Conservation (phyloP, 2,329 filamentous ascomycete species). For the Colletotrichum salicis region DNA sequence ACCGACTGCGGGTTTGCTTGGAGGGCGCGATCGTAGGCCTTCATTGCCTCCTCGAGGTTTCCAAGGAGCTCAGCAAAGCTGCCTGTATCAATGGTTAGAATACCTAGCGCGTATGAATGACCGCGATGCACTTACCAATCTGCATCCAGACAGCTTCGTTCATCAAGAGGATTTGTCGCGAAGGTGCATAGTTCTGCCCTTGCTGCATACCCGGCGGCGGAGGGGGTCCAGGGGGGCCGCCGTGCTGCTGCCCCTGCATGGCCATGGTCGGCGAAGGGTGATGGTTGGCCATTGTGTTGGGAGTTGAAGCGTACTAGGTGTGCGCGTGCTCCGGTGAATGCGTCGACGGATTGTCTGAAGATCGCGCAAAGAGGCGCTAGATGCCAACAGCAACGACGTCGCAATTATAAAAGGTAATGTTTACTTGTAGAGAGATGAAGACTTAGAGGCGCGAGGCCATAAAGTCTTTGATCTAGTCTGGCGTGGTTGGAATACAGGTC, state of each 20-base stretch:
- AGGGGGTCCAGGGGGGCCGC: slow-evolving; percentile 72
- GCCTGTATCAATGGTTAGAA: slow-evolving; percentile 63
- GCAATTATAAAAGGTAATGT: slow-evolving; percentile 1
- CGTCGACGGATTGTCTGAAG: slow-evolving; percentile 33
- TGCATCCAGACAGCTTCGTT: slow-evolving; percentile 94
- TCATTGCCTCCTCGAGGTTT: slow-evolving; percentile 87
- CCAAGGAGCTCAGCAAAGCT: slow-evolving; percentile 88
- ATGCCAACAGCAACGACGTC: slow-evolving; percentile 1
- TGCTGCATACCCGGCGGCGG: slow-evolving; percentile 65
- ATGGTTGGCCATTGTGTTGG: slow-evolving; percentile 74
- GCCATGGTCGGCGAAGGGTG: slow-evolving; percentile 83
- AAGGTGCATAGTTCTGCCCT: slow-evolving; percentile 68
- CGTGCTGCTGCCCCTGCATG: slow-evolving; percentile 75
- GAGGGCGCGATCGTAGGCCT: slow-evolving; percentile 90
- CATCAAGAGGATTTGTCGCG: slow-evolving; percentile 79
- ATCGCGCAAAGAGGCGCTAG: slow-evolving; percentile 29
- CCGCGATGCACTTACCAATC: slow-evolving; percentile 74
- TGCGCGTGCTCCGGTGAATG: slow-evolving; percentile 34
- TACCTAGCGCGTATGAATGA: neutral
- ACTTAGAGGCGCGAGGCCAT: neutral
- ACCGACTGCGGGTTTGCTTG: slow-evolving; percentile 89
- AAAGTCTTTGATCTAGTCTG: slow-evolving; percentile 14
- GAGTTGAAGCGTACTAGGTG: slow-evolving; percentile 5
- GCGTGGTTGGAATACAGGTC: neutral
- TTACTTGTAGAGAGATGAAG: neutral